Conservation (phyloP, 352 stramenopile species). For the Globisporangium echinulatum region DNA sequence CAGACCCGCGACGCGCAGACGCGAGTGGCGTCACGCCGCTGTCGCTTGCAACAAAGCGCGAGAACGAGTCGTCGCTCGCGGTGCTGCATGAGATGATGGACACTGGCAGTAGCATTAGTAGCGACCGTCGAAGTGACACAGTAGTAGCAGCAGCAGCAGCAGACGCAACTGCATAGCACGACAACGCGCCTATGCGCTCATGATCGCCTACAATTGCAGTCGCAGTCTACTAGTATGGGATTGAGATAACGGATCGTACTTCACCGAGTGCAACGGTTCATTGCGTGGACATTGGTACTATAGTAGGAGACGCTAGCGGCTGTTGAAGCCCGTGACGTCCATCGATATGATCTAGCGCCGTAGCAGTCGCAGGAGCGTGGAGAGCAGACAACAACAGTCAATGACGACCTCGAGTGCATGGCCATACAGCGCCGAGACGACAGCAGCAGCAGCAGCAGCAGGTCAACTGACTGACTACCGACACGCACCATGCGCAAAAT, state of each 20-base stretch:
- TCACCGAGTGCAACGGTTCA: too few relatives aligned
- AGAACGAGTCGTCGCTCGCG: constrained; percentile 51
- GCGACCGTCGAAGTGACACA: constrained; percentile 1
- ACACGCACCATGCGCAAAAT: constrained; percentile 87
- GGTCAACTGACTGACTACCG: neutral
- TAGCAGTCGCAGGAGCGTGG: too few relatives aligned
- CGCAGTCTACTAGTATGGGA: too few relatives aligned
- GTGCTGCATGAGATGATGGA: constrained; percentile 52
- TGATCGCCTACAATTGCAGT: too few relatives aligned
- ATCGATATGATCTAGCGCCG: constrained; percentile 47
- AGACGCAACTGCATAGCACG: too few relatives aligned
- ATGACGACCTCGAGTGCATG: too few relatives aligned
- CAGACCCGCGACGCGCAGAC: constrained; percentile 34
- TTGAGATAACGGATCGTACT: too few relatives aligned
- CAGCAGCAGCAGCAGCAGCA: too few relatives aligned
- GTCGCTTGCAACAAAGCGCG: constrained; percentile 58
- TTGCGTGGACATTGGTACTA: too few relatives aligned
- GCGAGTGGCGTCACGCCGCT: constrained; percentile 48
- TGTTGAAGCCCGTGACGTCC: constrained; percentile 75
- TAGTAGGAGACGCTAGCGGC: constrained; percentile 20
- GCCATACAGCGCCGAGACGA: too few relatives aligned
- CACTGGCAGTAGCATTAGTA: constrained; percentile 6
- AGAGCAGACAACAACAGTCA: too few relatives aligned
- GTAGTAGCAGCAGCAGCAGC: constrained; percentile 13
- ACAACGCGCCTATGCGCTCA: too few relatives aligned